Base-by-base conservation (phyloP, 2,329 filamentous ascomycete species). In the Teratosphaeria nubilosa region DNA sequence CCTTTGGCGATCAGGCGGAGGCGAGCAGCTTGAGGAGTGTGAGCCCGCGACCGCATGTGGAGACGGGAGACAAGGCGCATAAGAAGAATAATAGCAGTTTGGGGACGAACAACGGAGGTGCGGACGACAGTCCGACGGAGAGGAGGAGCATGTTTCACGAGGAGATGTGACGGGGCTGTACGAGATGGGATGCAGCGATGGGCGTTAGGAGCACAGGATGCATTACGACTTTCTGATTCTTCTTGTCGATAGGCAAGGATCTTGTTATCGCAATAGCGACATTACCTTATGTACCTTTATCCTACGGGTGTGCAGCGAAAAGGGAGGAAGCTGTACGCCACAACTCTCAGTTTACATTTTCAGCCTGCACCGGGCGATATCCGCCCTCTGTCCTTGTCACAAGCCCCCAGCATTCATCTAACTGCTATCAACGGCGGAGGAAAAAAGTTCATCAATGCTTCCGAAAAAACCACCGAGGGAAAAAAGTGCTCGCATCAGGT, bases 1-100 rank as follows among this genome's bases (percentile, higher is more conserved):
- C 88, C 0, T 91, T 91, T 69, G 86, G 85, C 56, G 87, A 90
- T 65, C 79, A 82, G 31, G 83, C 81, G 4, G 84, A 84, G 70
- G 76, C 80, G 62, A 86, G 83, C 61, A 82, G 82, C 67, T 68
- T 83, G 58, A 76, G 88, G 57, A 87, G 87, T 27, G 84, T 91
- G 31, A 92, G 88, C 71, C 88, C 90, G 2, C 74, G 88, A 64
- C 89, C 89, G n/a, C 82, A 69, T 56, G 60, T 77, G 50, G 74
- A 75, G 60, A 87, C 64, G 78, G 84, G 73, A 41, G 73, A 72
- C 55, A 74, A 69, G 14, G 67, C 68, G 22, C 75, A 76, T 31
- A 70, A 73, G 54, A 73, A 70, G 68, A 70, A 70, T 51, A 62
- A 68, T n/a, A 65, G 59, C 68, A 72, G 64, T 60, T 60, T 69